Evolutionary conservation across 352 stramenopile genomes (phyloP).

Genomic region (Lagenidium giganteum): DNA sequence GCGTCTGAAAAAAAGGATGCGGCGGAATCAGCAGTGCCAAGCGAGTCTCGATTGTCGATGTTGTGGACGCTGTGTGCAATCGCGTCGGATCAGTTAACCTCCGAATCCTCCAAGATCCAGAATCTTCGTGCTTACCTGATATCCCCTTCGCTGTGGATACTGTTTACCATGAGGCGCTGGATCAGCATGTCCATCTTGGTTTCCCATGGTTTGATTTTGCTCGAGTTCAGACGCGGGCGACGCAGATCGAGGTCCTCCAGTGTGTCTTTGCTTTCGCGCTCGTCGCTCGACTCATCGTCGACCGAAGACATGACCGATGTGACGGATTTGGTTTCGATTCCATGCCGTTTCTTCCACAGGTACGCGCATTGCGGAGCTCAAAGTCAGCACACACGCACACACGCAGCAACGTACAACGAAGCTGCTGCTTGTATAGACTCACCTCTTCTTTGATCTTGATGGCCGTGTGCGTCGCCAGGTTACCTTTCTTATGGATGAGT

Average conservation of each 20-base stretch:
- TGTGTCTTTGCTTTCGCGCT: constrained; percentile 13
- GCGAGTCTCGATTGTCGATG: constrained; percentile 43
- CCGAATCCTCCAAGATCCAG: constrained; percentile 1
- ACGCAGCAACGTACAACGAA: too few relatives aligned
- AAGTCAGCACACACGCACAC: too few relatives aligned
- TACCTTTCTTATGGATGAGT: constrained; percentile 73
- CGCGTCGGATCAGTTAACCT: too few relatives aligned
- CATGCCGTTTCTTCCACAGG: constrained; percentile 9
- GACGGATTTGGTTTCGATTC: constrained; percentile 9
- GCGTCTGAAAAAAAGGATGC: constrained; percentile 23
- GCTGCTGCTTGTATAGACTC: too few relatives aligned
- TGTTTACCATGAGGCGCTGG: constrained; percentile 73
- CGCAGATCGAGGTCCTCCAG: too few relatives aligned
- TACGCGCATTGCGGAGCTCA: too few relatives aligned
- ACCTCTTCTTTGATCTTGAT: constrained; percentile 50
- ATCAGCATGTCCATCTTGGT: constrained; percentile 72
- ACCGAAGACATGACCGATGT: constrained; percentile 14
- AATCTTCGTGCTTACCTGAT: constrained; percentile 39
- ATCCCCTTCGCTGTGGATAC: constrained; percentile 50
- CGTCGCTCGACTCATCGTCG: neutral
- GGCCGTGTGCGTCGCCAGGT: constrained; percentile 60
- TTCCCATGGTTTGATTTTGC: constrained; percentile 59
- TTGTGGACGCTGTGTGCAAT: constrained; percentile 65
- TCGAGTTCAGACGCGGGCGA: neutral
- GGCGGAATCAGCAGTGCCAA: constrained; percentile 24